phyloP scores from a whole-genome alignment of 2,329 filamentous ascomycete genomes.

The Aspergillus candidus region DNA sequence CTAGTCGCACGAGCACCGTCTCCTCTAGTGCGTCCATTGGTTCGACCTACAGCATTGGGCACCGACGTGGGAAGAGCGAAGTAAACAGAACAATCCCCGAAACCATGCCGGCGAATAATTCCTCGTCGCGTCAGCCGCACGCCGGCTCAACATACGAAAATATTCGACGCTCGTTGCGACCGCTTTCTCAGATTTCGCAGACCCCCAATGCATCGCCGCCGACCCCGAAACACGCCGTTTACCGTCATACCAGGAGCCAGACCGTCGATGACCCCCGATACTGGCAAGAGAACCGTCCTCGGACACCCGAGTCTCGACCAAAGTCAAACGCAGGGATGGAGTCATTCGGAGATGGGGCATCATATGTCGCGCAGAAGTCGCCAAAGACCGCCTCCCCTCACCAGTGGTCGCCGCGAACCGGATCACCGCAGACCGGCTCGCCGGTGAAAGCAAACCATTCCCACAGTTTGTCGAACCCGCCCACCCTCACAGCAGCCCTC shows the following conservation, averaged over 20 bases:
- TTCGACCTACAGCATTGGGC: conserved; percentile 46
- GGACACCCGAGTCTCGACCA: conserved; percentile 27
- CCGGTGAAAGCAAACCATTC: conserved; percentile 26
- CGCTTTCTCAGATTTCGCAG: conserved; percentile 66
- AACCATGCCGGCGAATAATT: conserved; percentile 14
- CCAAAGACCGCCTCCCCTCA: conserved; percentile 17
- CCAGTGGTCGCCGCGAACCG: conserved; percentile 19
- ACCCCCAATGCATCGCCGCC: conserved; percentile 50
- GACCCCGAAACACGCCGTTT: conserved; percentile 23
- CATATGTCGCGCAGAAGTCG: conserved; percentile 20
- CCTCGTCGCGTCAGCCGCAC: conserved; percentile 25
- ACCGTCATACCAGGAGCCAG: conserved; percentile 51
- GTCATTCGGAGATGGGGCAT: conserved; percentile 18
- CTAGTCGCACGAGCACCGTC: conserved; percentile 61
- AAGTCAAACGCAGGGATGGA: conserved; percentile 26
- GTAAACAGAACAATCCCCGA: conserved; percentile 50
- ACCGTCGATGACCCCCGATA: conserved; percentile 53
- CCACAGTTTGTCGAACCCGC: conserved; percentile 25
- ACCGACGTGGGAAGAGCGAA: conserved; percentile 74
- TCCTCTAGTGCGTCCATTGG: conserved; percentile 66
- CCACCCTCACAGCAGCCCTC: conserved; percentile 42
- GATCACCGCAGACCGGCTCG: conserved; percentile 25
- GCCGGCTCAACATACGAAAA: conserved; percentile 64
- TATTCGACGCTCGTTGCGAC: conserved; percentile 70
- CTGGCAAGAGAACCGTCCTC: conserved; percentile 29